Base-by-base conservation (phyloP, 1,284 basidiomycete species). In the Melampsora occidentalis region DNA sequence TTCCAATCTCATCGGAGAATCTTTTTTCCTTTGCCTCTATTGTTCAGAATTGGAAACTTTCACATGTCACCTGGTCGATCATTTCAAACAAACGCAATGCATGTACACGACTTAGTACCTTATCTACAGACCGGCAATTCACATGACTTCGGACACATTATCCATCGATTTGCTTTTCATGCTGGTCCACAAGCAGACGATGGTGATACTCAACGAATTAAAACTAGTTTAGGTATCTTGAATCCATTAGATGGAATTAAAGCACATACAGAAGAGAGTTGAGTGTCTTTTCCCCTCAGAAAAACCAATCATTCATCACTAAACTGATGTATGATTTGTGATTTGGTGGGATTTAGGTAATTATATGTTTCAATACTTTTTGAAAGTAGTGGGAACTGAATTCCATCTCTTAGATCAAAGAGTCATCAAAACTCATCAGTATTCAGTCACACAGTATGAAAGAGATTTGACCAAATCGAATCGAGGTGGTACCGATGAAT, bases 381-480 rank as follows among this genome's bases (percentile, higher is more conserved):
- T 98, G 82, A 99, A 99, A 77, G 82, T 83, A n/a, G 70, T 67
- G 28, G 68, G 72, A 48, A 76, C 72, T 1, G 90, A 91, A 81
- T 97, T 96, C 85, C 87, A 88, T 78, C 90, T 90, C 46, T 85
- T 95, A n/a, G 88, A 90, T 78, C 90, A 89, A 49, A 87, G 90
- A 80, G 85, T 18, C 82, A 83, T 9, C 81, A 85, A 80, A 90
- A 91, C 90, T 0, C 90, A 92, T 80, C 94, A 97, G 84, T 99
- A 98, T 84, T 94, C 92, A 79, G 91, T 92, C 1, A 99, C 97
- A 1, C 90, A 92, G 79, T 98, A 97, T 83, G 96, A 99, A 84
- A 91, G 97, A 25, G 94, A 99, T 83, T 85, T 96, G 57, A 79
- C 79, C 48, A 78, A 71, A 61, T 72, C 78, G 51, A 79, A 80